Base-by-base conservation (phyloP, 75 land plant species). In the Picea sitchensis region DNA sequence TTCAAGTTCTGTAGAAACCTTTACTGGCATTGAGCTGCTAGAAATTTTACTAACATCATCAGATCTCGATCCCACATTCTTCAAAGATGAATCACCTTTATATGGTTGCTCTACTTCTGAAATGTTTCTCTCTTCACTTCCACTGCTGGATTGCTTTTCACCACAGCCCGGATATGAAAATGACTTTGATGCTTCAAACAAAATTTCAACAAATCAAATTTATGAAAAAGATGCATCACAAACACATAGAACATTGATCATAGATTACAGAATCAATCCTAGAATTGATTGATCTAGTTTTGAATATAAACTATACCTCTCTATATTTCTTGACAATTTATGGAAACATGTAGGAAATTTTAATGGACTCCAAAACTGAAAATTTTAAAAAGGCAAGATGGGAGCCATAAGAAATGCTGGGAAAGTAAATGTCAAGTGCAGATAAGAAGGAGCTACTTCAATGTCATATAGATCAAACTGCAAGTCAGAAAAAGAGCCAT, bases 131-230 rank as follows among this genome's bases (percentile, higher is more conserved):
- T 75, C 76, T 75, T 58, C 76, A 57, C 76, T 58, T 5, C 34
- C 76, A 58, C 59, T 56, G 59, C 76, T 75, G 30, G 76, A 60
- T 75, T 75, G 76, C 76, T 75, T 75, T 54, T 75, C 76, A 75
- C 59, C 59, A 30, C 31, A 51, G 36, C 76, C 76, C 44, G 58
- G 59, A 58, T 60, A 75, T 57, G 76, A 75, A 14, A 75, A 58
- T 56, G 76, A 75, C 59, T 75, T 75, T 26, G 76, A 75, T 15
- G 23, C 76, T 75, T 23, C 58, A 75, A 57, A 32, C 17, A 75
- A 75, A 26, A 4, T 75, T 75, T 14, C 14, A 75, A 31, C 54
- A 75, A 4, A 51, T 51, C 56, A 51, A 9, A 51, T 51, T 51
- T 51, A 51, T 51, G 11, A 11, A 51, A 9, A 51, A 51, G 12